Conservation (phyloP, 208 protist genomes). For the Leishmania martiniquensis region DNA sequence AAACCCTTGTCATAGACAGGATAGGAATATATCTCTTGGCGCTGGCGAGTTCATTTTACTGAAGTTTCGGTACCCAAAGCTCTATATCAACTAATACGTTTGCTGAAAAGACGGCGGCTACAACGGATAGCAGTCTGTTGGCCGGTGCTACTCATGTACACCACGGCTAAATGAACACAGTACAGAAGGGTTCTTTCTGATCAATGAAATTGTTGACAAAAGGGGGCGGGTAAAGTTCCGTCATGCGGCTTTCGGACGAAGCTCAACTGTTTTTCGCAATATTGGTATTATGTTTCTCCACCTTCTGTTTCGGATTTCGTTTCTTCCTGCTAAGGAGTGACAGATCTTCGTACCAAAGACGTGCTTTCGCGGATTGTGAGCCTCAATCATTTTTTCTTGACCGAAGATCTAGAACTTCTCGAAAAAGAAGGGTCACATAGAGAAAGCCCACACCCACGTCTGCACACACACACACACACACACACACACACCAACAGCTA, state of each 20-base stretch:
- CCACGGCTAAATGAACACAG: background rate
- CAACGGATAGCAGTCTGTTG: too few relatives aligned
- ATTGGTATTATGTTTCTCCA: background rate
- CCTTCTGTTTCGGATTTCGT: background rate
- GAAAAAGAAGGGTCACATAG: background rate
- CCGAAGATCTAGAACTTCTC: background rate
- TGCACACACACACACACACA: background rate
- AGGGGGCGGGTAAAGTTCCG: background rate
- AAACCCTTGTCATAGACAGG: background rate
- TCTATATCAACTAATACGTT: background rate
- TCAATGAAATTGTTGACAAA: too few relatives aligned
- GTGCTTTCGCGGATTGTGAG: background rate
- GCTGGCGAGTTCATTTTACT: background rate
- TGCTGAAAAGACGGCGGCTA: background rate
- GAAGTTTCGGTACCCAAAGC: background rate
- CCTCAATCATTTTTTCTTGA: background rate
- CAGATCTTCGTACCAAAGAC: background rate
- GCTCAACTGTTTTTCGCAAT: background rate
- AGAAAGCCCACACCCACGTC: background rate
- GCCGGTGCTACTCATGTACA: background rate
- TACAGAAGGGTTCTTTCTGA: background rate
- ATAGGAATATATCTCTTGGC: background rate
- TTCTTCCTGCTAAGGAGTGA: background rate
- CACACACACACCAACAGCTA: background rate
- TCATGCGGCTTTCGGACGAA: background rate